Evolutionary conservation across 148 eudicot genomes (phyloP).

Genomic region (Rhododendron molle): DNA sequence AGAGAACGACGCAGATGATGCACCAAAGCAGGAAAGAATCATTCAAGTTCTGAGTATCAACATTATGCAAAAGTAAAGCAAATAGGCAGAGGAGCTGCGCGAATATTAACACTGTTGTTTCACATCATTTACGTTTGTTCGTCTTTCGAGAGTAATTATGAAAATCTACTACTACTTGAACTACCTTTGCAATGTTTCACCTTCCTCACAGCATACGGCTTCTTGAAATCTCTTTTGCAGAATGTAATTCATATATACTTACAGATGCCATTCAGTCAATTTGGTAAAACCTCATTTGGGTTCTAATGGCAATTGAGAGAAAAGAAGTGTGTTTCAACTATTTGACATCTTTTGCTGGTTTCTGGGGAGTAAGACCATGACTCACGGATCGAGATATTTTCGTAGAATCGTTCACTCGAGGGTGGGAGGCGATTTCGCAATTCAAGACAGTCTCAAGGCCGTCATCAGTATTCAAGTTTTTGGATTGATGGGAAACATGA

Average conservation of each 20-base stretch:
- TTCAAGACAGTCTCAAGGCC: conserved; percentile 31
- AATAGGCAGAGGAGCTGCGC: background rate
- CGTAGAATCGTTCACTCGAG: background rate
- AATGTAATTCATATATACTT: background rate
- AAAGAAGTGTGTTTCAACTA: background rate
- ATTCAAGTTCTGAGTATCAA: background rate
- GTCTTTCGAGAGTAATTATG: background rate
- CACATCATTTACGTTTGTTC: background rate
- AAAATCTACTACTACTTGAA: background rate
- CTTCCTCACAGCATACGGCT: background rate
- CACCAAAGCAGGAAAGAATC: background rate
- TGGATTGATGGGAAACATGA: background rate
- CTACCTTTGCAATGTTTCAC: background rate
- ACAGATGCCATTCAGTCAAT: background rate
- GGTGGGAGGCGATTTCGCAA: background rate
- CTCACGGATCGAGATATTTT: background rate
- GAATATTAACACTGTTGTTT: background rate
- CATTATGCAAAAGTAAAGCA: background rate
- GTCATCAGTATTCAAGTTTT: conserved; percentile 16
- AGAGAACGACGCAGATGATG: background rate
- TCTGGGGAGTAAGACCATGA: background rate
- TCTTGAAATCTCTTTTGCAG: background rate
- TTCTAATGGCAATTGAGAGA: background rate
- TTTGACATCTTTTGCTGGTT: background rate
- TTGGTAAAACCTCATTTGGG: background rate